Evolutionary conservation across 371 early-diverging fungal genomes (phyloP).

Genomic region (Mucor sp.): DNA sequence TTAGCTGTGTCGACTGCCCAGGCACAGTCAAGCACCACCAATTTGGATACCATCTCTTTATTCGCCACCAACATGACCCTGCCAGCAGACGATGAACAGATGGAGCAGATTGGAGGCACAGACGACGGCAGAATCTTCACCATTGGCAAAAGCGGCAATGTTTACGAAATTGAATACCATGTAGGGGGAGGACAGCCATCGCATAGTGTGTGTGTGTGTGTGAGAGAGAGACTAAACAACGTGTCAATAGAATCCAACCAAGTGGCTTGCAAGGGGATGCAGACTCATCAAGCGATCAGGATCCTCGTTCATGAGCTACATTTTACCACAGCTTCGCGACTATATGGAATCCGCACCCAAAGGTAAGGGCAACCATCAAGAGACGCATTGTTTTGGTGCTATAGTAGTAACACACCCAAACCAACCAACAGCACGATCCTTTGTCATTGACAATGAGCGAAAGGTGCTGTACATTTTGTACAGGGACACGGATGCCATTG

Average conservation of each 20-base stretch:
- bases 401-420: no score
- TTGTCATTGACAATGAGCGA: slow-evolving; percentile 69
- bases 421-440: not conserved
- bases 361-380: not conserved
- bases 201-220: not conserved
- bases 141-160: slow-evolving; percentile 76
- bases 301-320: not conserved
- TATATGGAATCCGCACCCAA: not conserved
- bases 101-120: slow-evolving; percentile 74
- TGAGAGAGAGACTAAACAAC: not conserved
- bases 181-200: slow-evolving; percentile 28
- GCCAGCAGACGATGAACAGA: slow-evolving; percentile 74
- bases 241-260: not conserved
- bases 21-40: slow-evolving; percentile 10
- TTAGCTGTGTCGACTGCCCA: slow-evolving; percentile 41
- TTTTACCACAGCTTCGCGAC: not conserved
- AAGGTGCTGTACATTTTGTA: slow-evolving; percentile 73
- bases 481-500: slow-evolving; percentile 32
- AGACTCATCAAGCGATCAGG: slow-evolving; percentile 18
- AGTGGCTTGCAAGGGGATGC: not conserved
- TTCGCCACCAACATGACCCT: slow-evolving; percentile 70
- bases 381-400: not conserved
- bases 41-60: slow-evolving; percentile 37
- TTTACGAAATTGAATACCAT: slow-evolving; percentile 86
- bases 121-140: slow-evolving; percentile 82